Percentiles rank a stretch among this genome's conserved stretches.
Conservation (phyloP, 805 yeast genomes). For the Ogataea degrootiae region DNA sequence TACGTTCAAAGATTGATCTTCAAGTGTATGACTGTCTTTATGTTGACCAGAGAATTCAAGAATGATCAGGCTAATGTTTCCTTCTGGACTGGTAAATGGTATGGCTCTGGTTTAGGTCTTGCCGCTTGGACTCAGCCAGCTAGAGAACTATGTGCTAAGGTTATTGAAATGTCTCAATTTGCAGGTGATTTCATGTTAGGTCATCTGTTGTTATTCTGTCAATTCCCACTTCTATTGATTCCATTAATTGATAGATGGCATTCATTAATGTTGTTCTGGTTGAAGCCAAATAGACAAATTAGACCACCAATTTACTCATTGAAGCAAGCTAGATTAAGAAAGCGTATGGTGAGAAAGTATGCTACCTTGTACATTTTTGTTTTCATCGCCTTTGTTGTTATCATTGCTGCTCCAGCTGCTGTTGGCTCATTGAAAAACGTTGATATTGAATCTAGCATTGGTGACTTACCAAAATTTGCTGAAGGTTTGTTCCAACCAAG, state of each 20-base stretch:
- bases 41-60: conserved; percentile 93
- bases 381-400: conserved; percentile 61
- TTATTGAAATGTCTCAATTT: conserved; percentile 90
- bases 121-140: conserved; percentile 93
- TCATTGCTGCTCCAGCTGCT: conserved; percentile 93
- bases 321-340: conserved; percentile 93
- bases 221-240: conserved; percentile 77
- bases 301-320: conserved; percentile 97
- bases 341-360: conserved; percentile 96
- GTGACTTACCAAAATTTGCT: conserved; percentile 30
- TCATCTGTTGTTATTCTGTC: conserved; percentile 80
- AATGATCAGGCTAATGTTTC: conserved; percentile 94
- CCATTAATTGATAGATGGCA: conserved; percentile 97
- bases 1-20: conserved; percentile 84
- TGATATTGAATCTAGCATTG: conserved; percentile 31
- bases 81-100: conserved; percentile 99
- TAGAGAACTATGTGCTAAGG: conserved; percentile 92
- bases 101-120: conserved; percentile 88
- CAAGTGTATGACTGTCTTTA: conserved; percentile 71
- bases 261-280: conserved; percentile 97
- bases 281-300: conserved; percentile 92
- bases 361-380: conserved; percentile 72
- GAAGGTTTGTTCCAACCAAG: conserved; percentile 88
- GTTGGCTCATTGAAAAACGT: conserved; percentile 44
- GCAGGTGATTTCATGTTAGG: conserved; percentile 96